phyloP scores from a whole-genome alignment of 2,329 filamentous ascomycete species.

The Claviceps quebecensis region DNA sequence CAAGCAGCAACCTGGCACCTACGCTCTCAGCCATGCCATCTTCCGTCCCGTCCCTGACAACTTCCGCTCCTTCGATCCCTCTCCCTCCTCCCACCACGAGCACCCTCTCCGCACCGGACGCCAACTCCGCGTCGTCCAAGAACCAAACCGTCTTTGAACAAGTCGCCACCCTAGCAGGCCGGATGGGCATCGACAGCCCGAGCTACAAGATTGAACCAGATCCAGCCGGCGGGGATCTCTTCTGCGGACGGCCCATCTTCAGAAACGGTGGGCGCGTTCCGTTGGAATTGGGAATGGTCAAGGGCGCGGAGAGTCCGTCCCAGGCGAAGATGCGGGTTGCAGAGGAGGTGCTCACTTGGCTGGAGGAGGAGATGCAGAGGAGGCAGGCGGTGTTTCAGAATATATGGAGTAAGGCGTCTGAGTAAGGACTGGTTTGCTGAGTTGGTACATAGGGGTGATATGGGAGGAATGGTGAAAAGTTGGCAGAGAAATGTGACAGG shows the following conservation, averaged over 20 bases:
- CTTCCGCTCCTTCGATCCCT: background rate
- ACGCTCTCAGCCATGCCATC: background rate
- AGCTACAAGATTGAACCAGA: conserved; percentile 18
- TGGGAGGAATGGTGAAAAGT: too few relatives aligned
- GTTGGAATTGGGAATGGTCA: conserved; percentile 18
- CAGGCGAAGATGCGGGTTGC: conserved; percentile 26
- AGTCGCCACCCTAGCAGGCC: conserved; percentile 19
- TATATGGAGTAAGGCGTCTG: conserved; percentile 1
- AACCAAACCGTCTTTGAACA: conserved; percentile 10
- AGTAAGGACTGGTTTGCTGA: background rate
- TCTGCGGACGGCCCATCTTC: conserved; percentile 22
- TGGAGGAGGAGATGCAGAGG: conserved; percentile 15
- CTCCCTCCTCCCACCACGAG: background rate
- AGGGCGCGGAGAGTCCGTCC: conserved; percentile 19
- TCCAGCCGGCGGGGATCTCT: conserved; percentile 15
- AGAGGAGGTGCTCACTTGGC: conserved; percentile 22
- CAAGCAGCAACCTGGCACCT: background rate
- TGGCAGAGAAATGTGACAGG: too few relatives aligned
- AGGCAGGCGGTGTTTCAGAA: conserved; percentile 4
- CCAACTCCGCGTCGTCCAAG: background rate
- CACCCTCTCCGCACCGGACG: background rate
- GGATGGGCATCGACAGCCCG: conserved; percentile 20
- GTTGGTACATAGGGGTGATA: too few relatives aligned
- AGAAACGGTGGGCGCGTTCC: conserved; percentile 17
- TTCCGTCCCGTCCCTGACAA: background rate